Conservation (phyloP, 208 protist genomes). For the Wallacemonas collosoma region DNA sequence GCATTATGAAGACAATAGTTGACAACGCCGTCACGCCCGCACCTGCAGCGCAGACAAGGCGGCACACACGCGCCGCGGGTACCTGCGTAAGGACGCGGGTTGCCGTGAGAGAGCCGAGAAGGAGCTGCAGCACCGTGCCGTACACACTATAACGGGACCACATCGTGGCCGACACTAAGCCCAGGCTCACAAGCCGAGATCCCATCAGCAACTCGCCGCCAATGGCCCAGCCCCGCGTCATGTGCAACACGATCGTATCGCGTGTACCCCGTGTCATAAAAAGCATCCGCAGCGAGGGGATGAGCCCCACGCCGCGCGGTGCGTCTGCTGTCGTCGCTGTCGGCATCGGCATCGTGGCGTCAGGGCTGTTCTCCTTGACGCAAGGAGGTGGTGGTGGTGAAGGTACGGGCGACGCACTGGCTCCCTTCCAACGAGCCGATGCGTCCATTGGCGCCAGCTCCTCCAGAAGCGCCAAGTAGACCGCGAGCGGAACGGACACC, state of each 20-base stretch:
- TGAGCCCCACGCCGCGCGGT: not conserved
- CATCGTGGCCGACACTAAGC: not conserved
- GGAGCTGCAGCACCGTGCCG: conserved; percentile 8
- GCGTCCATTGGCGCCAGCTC: not conserved
- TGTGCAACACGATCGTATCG: not conserved
- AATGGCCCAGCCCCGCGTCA: conserved; percentile 8
- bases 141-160: conserved; percentile 1
- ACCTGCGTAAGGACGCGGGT: not conserved
- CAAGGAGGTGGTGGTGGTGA: too few species aligned
- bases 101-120: conserved; percentile 11
- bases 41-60: not conserved
- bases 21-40: not conserved
- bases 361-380: too few species aligned
- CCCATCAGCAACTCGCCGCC: not conserved
- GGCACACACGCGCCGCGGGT: conserved; percentile 1
- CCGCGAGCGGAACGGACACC: not conserved
- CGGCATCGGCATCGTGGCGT: too few species aligned
- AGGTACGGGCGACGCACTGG: too few species aligned
- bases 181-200: conserved; percentile 7
- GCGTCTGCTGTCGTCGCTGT: too few species aligned
- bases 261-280: not conserved
- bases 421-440: not conserved
- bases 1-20: not conserved
- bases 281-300: not conserved
- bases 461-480: conserved; percentile 3